phyloP scores from a whole-genome alignment of 2,329 filamentous ascomycete genomes.

The Volutella citrinella region DNA sequence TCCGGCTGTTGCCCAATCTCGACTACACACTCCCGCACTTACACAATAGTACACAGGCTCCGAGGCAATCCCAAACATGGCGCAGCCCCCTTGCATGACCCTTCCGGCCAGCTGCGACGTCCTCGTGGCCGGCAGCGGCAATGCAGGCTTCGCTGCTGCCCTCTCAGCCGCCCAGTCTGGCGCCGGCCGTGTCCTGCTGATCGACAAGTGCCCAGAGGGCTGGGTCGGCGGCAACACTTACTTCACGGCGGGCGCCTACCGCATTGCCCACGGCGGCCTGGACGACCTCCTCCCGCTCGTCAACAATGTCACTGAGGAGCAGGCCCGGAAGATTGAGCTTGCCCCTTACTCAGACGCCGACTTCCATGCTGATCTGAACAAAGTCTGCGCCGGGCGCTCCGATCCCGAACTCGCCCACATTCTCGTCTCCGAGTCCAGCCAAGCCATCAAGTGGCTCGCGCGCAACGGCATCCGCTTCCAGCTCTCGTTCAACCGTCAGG shows the following conservation, averaged over 20 bases:
- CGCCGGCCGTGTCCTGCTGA: constrained; percentile 44
- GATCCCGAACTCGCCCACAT: constrained; percentile 45
- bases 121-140: constrained; percentile 60
- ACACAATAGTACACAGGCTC: too few relatives aligned
- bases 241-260: constrained; percentile 64
- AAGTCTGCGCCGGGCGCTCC: constrained; percentile 53
- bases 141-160: constrained; percentile 62
- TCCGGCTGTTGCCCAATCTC: too few relatives aligned
- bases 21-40: too few relatives aligned
- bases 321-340: constrained; percentile 53
- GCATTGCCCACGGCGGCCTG: constrained; percentile 54
- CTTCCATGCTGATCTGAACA: constrained; percentile 54
- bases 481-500: constrained; percentile 63
- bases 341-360: constrained; percentile 51
- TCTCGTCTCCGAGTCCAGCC: constrained; percentile 50
- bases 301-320: constrained; percentile 50
- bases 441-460: constrained; percentile 53
- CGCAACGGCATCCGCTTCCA: constrained; percentile 54
- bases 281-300: constrained; percentile 58
- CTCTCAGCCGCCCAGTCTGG: constrained; percentile 51
- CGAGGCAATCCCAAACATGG: too few relatives aligned
- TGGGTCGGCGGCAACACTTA: constrained; percentile 64
- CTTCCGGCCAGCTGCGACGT: too few relatives aligned
- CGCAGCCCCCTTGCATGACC: too few relatives aligned
- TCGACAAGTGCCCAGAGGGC: constrained; percentile 57